These are phyloP conservation scores for Silene vulgaris DNA, from an alignment of 179 eudicot species.

Conservation along the genomic window DNA sequence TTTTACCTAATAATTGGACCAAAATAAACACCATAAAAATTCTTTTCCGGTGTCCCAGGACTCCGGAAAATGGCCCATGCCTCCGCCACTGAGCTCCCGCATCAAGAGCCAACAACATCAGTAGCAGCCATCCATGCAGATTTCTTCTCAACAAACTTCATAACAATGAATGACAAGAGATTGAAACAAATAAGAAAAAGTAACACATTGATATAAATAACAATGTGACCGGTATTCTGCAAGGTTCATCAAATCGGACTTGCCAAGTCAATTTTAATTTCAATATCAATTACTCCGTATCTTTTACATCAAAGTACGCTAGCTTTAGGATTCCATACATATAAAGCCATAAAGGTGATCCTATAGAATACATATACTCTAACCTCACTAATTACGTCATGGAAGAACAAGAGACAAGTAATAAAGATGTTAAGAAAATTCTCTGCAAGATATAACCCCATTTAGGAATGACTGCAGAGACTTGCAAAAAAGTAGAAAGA, in stretches of 20 bases:
- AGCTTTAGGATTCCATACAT: slow-evolving; percentile 8
- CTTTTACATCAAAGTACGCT: slow-evolving; percentile 18
- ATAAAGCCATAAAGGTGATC: neutral
- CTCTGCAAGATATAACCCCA: slow-evolving; percentile 16
- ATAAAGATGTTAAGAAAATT: slow-evolving; percentile 7
- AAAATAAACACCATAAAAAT: no score
- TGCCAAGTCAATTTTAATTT: slow-evolving; percentile 3
- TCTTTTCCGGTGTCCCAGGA: no score
- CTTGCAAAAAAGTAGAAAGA: slow-evolving; percentile 21
- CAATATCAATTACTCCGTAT: neutral
- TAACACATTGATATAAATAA: neutral
- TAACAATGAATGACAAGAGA: neutral
- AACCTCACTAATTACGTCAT: slow-evolving; percentile 10
- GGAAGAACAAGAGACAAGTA: neutral
- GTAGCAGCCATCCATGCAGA: neutral
- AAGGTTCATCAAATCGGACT: neutral
- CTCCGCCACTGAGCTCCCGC: neutral
- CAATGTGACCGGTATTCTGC: neutral
- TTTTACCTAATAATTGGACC: no score
- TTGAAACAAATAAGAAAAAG: no score
- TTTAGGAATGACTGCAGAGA: slow-evolving; percentile 19
- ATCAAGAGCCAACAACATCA: no score
- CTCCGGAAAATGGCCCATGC: no score
- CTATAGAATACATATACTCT: slow-evolving; percentile 15
- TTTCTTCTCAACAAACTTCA: neutral